phyloP scores from a whole-genome alignment of 352 stramenopile genomes.

The Aphanomyces cochlioides region DNA sequence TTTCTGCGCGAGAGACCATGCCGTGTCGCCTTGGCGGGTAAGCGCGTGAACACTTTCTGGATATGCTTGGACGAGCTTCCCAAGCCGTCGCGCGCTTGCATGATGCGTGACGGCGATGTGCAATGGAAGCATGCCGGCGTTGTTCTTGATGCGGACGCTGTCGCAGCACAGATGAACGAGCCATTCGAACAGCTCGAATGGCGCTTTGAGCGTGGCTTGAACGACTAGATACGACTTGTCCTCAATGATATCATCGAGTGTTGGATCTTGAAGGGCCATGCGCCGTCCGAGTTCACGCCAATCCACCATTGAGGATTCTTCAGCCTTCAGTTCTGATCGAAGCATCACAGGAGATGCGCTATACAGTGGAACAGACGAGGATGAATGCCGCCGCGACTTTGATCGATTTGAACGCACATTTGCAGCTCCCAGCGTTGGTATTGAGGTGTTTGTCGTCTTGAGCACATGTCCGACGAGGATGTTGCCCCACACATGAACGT shows the following conservation, averaged over 20 bases:
- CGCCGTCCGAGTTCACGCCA: conserved; percentile 19
- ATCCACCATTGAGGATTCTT: neutral
- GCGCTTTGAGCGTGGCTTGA: neutral
- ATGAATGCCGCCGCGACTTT: neutral
- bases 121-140: conserved; percentile 57
- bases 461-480: conserved; percentile 13
- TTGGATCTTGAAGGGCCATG: conserved; percentile 34
- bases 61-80: conserved; percentile 66
- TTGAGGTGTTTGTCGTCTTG: neutral
- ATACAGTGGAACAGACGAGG: neutral
- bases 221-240: conserved; percentile 45
- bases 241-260: conserved; percentile 44
- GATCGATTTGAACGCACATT: neutral
- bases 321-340: conserved; percentile 2
- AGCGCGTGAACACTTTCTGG: conserved; percentile 44
- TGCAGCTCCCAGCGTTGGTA: too few species aligned
- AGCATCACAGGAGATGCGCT: neutral
- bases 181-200: conserved; percentile 21
- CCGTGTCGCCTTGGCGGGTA: conserved; percentile 48
- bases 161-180: conserved; percentile 36
- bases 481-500: conserved; percentile 20
- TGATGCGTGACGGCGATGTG: conserved; percentile 65
- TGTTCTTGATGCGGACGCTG: conserved; percentile 44
- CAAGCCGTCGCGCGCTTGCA: conserved; percentile 53
- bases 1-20: neutral